Evolutionary conservation across 1,284 basidiomycete genomes (phyloP).

Genomic region (Pseudozyma hubeiensis): DNA sequence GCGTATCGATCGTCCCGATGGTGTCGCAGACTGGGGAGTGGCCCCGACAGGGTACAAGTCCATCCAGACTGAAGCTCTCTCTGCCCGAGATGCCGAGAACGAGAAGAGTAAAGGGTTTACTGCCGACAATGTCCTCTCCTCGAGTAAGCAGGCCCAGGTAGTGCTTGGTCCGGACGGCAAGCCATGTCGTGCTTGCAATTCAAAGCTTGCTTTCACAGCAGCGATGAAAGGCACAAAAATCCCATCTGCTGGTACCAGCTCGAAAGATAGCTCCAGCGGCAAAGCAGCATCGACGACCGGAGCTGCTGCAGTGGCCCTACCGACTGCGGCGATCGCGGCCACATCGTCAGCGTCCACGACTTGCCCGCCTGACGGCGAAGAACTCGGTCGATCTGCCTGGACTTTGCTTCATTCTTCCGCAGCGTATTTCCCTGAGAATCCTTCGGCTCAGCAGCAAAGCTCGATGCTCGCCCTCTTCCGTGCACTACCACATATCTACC

Average conservation of each 20-base stretch:
- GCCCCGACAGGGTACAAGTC: conserved; percentile 70
- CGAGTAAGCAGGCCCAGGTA: conserved; percentile 31
- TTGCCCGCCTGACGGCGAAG: conserved; percentile 65
- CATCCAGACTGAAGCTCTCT: conserved; percentile 69
- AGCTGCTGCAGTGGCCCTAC: conserved; percentile 4
- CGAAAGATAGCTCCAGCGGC: conserved; percentile 1
- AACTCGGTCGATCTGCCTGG: conserved; percentile 64
- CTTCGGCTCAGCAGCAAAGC: conserved; percentile 48
- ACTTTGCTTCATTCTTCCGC: conserved; percentile 63
- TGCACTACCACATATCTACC: conserved; percentile 60
- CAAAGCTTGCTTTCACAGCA: conserved; percentile 61
- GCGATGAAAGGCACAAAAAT: conserved; percentile 55
- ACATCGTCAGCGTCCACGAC: background rate
- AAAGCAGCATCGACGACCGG: conserved; percentile 2
- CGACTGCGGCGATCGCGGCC: conserved; percentile 10
- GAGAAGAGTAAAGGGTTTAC: conserved; percentile 33
- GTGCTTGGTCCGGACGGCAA: conserved; percentile 67
- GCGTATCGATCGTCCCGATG: conserved; percentile 82
- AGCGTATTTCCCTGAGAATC: conserved; percentile 63
- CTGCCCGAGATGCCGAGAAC: conserved; percentile 12
- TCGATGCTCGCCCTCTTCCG: conserved; percentile 59
- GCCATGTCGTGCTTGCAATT: conserved; percentile 66
- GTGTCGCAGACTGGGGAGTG: conserved; percentile 88
- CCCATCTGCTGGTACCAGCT: background rate
- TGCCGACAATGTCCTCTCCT: conserved; percentile 16